These are phyloP conservation scores for Solanum sparsipilum DNA, from an alignment of 257 asterid genomes.

Conservation along the genomic window DNA sequence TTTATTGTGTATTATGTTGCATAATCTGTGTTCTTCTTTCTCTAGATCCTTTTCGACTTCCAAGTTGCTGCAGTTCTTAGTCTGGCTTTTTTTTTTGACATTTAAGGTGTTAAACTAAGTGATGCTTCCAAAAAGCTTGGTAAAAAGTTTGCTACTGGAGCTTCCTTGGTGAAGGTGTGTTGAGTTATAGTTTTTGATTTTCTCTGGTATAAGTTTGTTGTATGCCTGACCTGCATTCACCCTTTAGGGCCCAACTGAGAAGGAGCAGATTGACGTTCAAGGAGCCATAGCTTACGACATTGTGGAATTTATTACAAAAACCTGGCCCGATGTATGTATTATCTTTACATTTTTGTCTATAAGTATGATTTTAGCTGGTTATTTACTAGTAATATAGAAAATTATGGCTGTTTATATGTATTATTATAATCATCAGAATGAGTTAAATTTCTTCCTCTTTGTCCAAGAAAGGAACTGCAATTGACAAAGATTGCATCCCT, in stretches of 20 bases:
- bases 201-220: not conserved
- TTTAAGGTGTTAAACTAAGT: conserved; percentile 73
- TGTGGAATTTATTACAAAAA: conserved; percentile 86
- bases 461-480: not conserved
- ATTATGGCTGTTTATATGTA: not conserved
- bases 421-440: not conserved
- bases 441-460: not conserved
- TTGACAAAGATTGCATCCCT: not conserved
- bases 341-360: not conserved
- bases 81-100: not conserved
- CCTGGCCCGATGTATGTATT: conserved; percentile 75
- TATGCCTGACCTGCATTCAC: not conserved
- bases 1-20: not conserved
- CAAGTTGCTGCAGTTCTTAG: not conserved
- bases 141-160: conserved; percentile 95
- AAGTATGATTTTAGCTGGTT: not conserved
- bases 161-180: conserved; percentile 87
- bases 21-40: not conserved
- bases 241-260: conserved; percentile 82
- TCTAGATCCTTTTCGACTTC: not conserved
- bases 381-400: not conserved
- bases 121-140: conserved; percentile 98
- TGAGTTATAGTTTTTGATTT: not conserved
- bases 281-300: conserved; percentile 90
- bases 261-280: conserved; percentile 98